A percentile compares a stretch with the other conserved stretches of the same genome.
These are phyloP conservation scores for Geum urbanum DNA, from an alignment of 306 rosid genomes.

Conservation along the genomic window DNA sequence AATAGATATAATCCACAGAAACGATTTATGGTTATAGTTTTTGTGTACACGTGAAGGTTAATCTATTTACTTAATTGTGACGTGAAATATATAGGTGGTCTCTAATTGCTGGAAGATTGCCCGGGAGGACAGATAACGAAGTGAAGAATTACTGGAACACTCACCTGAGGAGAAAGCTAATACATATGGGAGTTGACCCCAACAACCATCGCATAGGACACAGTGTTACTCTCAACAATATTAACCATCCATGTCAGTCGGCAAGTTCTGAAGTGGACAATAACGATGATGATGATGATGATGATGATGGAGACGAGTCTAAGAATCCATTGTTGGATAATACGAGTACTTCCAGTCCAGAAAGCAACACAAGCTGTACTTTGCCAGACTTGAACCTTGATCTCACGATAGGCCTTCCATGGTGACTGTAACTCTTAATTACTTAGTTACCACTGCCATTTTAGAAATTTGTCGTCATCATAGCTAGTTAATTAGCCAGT, in stretches of 20 bases:
- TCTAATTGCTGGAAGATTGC: slow-evolving; percentile 59
- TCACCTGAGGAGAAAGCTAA: slow-evolving; percentile 60
- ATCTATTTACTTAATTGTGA: not conserved
- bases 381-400: slow-evolving; percentile 49
- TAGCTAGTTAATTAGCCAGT: not conserved
- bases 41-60: no score
- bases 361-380: slow-evolving; percentile 17
- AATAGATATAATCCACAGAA: not conserved
- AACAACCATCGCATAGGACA: slow-evolving; percentile 62
- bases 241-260: not conserved
- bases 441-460: not conserved
- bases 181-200: slow-evolving; percentile 65
- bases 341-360: not conserved
- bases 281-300: slow-evolving; percentile 25
- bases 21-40: no score
- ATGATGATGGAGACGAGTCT: slow-evolving; percentile 30
- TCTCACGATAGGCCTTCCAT: slow-evolving; percentile 54
- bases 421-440: not conserved
- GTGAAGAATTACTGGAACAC: slow-evolving; percentile 80
- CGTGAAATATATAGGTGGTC: slow-evolving; percentile 50
- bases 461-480: not conserved
- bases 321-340: slow-evolving; percentile 26
- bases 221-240: not conserved
- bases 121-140: slow-evolving; percentile 74
- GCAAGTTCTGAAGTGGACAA: slow-evolving; percentile 22